Percentiles rank a stretch among this genome's conserved stretches.
Conservation (phyloP, 192 early-diverging fungal species). For the Linnemannia zychae region DNA sequence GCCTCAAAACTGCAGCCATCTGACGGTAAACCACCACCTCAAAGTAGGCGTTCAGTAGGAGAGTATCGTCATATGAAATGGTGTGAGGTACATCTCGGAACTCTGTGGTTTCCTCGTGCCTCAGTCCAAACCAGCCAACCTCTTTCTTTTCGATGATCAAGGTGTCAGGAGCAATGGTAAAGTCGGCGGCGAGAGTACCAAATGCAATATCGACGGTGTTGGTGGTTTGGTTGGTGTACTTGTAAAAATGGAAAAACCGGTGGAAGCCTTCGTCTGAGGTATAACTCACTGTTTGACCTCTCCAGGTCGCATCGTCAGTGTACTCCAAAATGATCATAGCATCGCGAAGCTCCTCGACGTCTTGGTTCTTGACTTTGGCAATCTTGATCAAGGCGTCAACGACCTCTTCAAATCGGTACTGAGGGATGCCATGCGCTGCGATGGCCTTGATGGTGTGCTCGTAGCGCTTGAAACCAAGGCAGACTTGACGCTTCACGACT, state of each 20-base stretch:
- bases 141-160: no score
- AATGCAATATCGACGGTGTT: no score
- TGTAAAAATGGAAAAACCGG: background rate
- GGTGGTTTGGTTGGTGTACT: no score
- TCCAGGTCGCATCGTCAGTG: constrained; percentile 11
- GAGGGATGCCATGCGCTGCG: background rate
- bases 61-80: no score
- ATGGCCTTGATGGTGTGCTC: constrained; percentile 11
- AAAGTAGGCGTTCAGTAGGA: no score
- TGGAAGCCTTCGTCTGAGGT: background rate
- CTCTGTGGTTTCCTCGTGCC: no score
- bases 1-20: no score
- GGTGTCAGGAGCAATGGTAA: no score
- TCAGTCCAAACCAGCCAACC: no score
- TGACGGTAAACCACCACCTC: no score
- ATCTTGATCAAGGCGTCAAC: constrained; percentile 5
- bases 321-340: constrained; percentile 10
- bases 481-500: background rate
- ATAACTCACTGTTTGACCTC: background rate
- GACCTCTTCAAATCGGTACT: background rate
- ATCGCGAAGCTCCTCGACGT: background rate
- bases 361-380: background rate
- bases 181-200: no score
- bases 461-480: constrained; percentile 13
- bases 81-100: no score